Conservation (phyloP, 2,329 filamentous ascomycete species). For the Penicillium crustosum region DNA sequence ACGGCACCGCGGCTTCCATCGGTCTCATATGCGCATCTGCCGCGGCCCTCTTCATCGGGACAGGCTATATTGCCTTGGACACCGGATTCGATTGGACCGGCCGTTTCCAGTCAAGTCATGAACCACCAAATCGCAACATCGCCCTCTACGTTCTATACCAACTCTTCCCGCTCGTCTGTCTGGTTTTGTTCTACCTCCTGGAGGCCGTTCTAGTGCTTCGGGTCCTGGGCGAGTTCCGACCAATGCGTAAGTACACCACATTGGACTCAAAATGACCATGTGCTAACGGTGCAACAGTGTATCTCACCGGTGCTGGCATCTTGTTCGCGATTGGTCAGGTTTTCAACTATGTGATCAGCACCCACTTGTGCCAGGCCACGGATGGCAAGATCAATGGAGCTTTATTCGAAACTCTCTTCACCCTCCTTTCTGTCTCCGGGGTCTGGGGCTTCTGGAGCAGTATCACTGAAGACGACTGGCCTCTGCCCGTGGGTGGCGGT, state of each 20-base stretch:
- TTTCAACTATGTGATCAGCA: conserved; percentile 93
- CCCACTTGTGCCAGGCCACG: conserved; percentile 83
- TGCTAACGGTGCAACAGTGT: conserved; percentile 53
- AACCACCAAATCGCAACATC: conserved; percentile 66
- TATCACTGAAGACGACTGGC: conserved; percentile 99
- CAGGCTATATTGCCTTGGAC: conserved; percentile 92
- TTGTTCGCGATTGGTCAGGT: conserved; percentile 91
- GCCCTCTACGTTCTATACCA: conserved; percentile 94
- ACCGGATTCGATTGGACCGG: conserved; percentile 84
- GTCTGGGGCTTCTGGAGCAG: conserved; percentile 98
- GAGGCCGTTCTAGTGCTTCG: conserved; percentile 81
- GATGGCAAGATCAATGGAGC: conserved; percentile 86
- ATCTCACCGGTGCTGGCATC: conserved; percentile 69
- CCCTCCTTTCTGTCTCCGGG: conserved; percentile 74
- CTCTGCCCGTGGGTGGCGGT: conserved; percentile 49
- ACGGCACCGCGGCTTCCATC: conserved; percentile 83
- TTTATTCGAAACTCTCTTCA: conserved; percentile 91
- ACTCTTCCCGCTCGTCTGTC: conserved; percentile 80
- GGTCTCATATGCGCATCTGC: conserved; percentile 72
- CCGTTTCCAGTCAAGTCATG: conserved; percentile 65
- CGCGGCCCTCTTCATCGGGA: conserved; percentile 74
- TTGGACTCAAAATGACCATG: background rate
- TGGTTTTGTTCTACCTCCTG: conserved; percentile 82
- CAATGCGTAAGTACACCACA: conserved; percentile 65
- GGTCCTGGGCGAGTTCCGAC: conserved; percentile 81